These are phyloP conservation scores for Magnaporthales sp. DNA, from an alignment of 2,329 filamentous ascomycete genomes.

Conservation along the genomic window DNA sequence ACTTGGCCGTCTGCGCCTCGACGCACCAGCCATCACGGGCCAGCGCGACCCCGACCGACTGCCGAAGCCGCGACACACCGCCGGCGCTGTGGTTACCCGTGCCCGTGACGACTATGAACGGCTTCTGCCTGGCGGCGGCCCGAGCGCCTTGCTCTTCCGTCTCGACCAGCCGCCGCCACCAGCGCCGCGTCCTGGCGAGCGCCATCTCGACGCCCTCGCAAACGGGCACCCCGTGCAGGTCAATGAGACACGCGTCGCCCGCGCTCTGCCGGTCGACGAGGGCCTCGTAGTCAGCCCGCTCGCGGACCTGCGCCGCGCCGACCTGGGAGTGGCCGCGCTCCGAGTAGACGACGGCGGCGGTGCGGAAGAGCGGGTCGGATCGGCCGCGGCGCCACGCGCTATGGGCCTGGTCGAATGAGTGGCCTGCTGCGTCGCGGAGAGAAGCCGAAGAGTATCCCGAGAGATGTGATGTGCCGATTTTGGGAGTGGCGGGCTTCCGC, in stretches of 20 bases:
- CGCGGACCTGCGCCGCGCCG: constrained; percentile 46
- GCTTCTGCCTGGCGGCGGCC: constrained; percentile 33
- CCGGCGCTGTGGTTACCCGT: constrained; percentile 69
- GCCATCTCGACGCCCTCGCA: constrained; percentile 75
- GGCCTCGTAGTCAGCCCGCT: constrained; percentile 59
- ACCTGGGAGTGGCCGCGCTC: constrained; percentile 59
- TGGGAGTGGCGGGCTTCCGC: neutral
- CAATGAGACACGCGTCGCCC: constrained; percentile 51
- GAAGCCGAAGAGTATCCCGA: constrained; percentile 5
- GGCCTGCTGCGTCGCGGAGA: constrained; percentile 5
- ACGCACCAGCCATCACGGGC: constrained; percentile 77
- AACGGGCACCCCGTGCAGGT: constrained; percentile 79
- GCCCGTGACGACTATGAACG: constrained; percentile 74
- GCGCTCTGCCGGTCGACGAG: constrained; percentile 62
- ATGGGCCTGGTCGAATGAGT: constrained; percentile 27
- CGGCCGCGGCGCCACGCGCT: constrained; percentile 40
- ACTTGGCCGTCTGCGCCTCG: constrained; percentile 60
- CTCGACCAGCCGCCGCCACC: constrained; percentile 64
- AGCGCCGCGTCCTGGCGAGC: constrained; percentile 53
- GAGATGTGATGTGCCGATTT: neutral
- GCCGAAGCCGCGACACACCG: constrained; percentile 67
- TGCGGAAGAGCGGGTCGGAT: constrained; percentile 66
- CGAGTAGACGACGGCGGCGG: constrained; percentile 68
- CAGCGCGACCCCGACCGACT: constrained; percentile 69
- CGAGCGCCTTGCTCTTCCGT: constrained; percentile 23